Evolutionary conservation across 208 protist genomes (phyloP).

Genomic region (Trypanosoma melophagium): DNA sequence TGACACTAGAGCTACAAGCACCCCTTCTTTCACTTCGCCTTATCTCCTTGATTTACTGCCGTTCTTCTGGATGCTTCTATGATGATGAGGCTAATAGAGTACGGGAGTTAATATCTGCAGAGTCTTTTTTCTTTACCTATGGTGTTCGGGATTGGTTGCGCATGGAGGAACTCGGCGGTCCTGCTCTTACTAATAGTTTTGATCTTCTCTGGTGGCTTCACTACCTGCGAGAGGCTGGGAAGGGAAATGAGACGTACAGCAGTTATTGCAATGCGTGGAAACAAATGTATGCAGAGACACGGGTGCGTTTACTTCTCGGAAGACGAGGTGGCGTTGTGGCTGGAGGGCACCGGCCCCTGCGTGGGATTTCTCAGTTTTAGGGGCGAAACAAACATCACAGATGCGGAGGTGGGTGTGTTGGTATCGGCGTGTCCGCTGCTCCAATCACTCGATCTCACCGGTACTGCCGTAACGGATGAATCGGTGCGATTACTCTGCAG

Average conservation of each 20-base stretch:
- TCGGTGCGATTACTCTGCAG: conserved; percentile 12
- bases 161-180: conserved; percentile 23
- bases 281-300: conserved; percentile 38
- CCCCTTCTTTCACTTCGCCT: conserved; percentile 29
- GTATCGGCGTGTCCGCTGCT: conserved; percentile 22
- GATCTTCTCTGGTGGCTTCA: conserved; percentile 43
- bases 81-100: conserved; percentile 9
- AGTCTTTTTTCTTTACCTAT: conserved; percentile 29
- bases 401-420: conserved; percentile 33
- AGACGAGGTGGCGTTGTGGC: conserved; percentile 33
- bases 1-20: conserved; percentile 28
- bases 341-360: conserved; percentile 22
- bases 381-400: conserved; percentile 7
- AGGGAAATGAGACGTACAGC: conserved; percentile 7
- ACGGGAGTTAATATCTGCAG: not conserved
- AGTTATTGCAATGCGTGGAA: conserved; percentile 27
- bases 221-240: conserved; percentile 20
- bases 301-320: conserved; percentile 26
- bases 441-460: conserved; percentile 31
- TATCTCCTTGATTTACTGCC: conserved; percentile 15
- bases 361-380: conserved; percentile 33
- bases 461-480: conserved; percentile 23
- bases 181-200: conserved; percentile 16
- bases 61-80: not conserved
- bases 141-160: conserved; percentile 35